phyloP scores from a whole-genome alignment of 2,329 filamentous ascomycete genomes.

The Diaporthe sp. region DNA sequence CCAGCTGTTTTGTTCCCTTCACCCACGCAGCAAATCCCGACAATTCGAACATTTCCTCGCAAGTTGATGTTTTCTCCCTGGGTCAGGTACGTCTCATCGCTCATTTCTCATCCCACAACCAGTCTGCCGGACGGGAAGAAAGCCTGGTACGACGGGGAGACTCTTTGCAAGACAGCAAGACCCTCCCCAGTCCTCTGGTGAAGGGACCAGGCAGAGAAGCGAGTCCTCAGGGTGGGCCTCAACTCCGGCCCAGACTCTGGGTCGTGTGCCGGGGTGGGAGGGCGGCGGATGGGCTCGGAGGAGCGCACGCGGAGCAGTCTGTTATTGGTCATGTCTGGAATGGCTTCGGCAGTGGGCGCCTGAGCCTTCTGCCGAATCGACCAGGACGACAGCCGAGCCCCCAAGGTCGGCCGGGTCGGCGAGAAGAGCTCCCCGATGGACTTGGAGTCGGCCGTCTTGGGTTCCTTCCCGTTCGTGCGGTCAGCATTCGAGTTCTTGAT shows the following conservation, averaged over 20 bases:
- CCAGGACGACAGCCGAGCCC: constrained; percentile 19
- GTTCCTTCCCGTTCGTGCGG: background rate
- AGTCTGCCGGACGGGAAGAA: constrained; percentile 14
- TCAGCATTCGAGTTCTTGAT: background rate
- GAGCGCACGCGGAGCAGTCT: background rate
- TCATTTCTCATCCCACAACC: background rate
- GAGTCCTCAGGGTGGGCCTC: constrained; percentile 10
- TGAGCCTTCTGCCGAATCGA: constrained; percentile 27
- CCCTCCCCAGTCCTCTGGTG: constrained; percentile 16
- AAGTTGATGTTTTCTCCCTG: background rate
- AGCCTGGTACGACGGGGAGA: background rate
- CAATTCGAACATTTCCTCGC: no score
- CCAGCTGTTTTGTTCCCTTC: background rate
- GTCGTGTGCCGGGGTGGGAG: constrained; percentile 1
- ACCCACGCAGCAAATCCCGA: no score
- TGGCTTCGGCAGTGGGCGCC: background rate
- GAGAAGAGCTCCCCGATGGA: constrained; percentile 29
- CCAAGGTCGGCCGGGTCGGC: constrained; percentile 3
- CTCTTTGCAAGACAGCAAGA: background rate
- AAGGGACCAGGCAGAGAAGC: constrained; percentile 14
- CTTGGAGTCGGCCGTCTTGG: constrained; percentile 13
- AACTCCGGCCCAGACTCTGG: background rate
- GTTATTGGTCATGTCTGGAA: constrained; percentile 2
- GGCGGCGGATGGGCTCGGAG: background rate
- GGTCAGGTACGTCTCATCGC: background rate